Conservation (phyloP, 495 filamentous ascomycete species). For the Cercophora sp. region DNA sequence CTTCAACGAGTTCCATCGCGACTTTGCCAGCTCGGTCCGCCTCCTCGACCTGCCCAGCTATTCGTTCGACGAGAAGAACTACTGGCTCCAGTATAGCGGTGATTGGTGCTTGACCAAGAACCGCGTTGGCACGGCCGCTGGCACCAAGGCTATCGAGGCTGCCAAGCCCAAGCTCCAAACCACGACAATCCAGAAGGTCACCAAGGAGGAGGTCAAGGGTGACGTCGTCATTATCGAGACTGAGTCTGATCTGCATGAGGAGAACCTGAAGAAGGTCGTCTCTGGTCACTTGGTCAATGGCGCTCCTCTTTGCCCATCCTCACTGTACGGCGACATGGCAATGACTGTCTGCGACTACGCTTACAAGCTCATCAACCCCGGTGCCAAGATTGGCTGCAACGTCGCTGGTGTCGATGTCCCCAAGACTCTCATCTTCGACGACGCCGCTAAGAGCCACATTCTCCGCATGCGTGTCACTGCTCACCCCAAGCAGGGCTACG, state of each 20-base stretch:
- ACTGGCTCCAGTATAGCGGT: constrained; percentile 75
- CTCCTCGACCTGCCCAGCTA: constrained; percentile 70
- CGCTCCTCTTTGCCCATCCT: constrained; percentile 46
- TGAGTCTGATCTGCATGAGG: constrained; percentile 63
- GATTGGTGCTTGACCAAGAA: constrained; percentile 70
- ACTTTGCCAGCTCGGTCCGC: constrained; percentile 57
- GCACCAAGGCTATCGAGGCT: constrained; percentile 48
- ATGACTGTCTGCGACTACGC: constrained; percentile 68
- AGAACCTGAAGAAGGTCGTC: constrained; percentile 57
- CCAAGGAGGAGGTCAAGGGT: constrained; percentile 53
- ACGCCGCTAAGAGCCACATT: constrained; percentile 48
- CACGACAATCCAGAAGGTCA: constrained; percentile 49
- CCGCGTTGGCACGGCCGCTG: constrained; percentile 52
- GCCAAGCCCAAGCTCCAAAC: constrained; percentile 44
- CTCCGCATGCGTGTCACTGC: constrained; percentile 41
- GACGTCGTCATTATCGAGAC: constrained; percentile 54
- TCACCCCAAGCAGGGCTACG: constrained; percentile 35
- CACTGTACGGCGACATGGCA: constrained; percentile 74
- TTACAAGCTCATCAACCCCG: constrained; percentile 54
- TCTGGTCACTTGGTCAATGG: constrained; percentile 73
- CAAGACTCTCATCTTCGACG: constrained; percentile 65
- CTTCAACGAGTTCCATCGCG: constrained; percentile 77
- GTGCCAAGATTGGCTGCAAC: constrained; percentile 54
- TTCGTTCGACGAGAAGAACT: constrained; percentile 74
- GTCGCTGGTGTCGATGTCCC: constrained; percentile 62